Base-by-base conservation (phyloP, 768 basidiomycete species). In the Termitomyces sp. region DNA sequence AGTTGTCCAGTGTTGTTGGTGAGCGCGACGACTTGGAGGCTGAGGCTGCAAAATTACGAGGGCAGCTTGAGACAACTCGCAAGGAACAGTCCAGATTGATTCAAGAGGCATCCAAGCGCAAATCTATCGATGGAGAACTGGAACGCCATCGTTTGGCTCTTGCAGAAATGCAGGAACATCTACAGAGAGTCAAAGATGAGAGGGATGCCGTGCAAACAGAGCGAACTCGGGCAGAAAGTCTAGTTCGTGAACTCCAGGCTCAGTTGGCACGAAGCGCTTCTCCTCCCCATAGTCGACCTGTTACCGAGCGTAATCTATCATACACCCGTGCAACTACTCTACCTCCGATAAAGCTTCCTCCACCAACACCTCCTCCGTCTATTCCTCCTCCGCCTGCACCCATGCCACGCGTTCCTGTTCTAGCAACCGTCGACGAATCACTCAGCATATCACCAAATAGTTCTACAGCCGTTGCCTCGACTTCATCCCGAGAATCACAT, bases 371-470 rank as follows among this genome's bases (percentile, higher is more conserved):
- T 9, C 92, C 95, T 12, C 95, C 94, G 0, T 81, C 89, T 34
- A 83, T 92, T 12, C 95, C 95, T 1, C 91, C 91, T 22, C 91
- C 90, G 1, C 91, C 91, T 24, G 90, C 90, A 2, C 91, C 91
- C 18, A 84, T 87, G 5, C 91, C 91, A 27, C 82, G 78, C 59
- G 69, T 74, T 60, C 52, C 75, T 59, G 61, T 66, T 34, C 59
- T 67, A 22, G 66, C 70, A 45, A 80, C 75, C 59, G 76, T 75
- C 54, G 88, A 84, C 64, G 76, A 76, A 15, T 78, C 77, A 58
- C 70, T 78, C 60, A 88, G 85, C 63, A 79, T 80, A 11, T 85
- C 86, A 6, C 87, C 87, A 13, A 81, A 84, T 39, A 76, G 81
- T 31, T 78, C 79, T 11, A 67, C 74, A 33, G 68, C 81, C 54